phyloP scores from a whole-genome alignment of 1,284 basidiomycete genomes.

The Pterulicium gracile region DNA sequence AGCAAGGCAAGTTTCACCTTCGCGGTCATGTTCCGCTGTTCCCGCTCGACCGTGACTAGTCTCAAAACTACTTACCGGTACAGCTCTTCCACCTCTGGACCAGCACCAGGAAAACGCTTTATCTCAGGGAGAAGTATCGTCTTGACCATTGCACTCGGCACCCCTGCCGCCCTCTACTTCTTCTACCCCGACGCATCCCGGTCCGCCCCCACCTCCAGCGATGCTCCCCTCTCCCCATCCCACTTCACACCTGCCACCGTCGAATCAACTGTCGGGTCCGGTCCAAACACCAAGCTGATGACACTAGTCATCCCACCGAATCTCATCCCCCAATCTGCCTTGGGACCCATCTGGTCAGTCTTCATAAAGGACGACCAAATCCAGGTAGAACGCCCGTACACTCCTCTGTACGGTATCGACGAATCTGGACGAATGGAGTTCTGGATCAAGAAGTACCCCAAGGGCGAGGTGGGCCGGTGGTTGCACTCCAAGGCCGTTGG shows the following conservation, averaged over 20 bases:
- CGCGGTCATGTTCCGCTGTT: too few species aligned
- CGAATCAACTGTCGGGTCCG: conserved; percentile 36
- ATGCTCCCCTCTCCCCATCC: conserved; percentile 35
- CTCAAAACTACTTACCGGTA: too few species aligned
- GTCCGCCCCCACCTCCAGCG: conserved; percentile 23
- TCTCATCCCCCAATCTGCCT: conserved; percentile 9
- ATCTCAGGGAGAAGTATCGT: conserved; percentile 10
- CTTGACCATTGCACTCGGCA: conserved; percentile 20
- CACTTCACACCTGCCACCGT: conserved; percentile 59
- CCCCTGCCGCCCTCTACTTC: conserved; percentile 34
- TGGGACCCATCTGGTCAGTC: conserved; percentile 56
- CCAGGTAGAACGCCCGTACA: conserved; percentile 82
- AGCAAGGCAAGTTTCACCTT: too few species aligned
- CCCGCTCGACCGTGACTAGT: too few species aligned
- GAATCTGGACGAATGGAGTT: conserved; percentile 50
- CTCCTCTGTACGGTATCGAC: conserved; percentile 63
- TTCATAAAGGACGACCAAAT: conserved; percentile 81
- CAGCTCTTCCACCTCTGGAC: too few species aligned
- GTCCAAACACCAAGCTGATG: conserved; percentile 49
- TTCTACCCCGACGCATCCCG: conserved; percentile 36
- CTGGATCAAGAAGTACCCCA: conserved; percentile 71
- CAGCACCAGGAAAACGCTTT: conserved; percentile 9
- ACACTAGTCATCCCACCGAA: conserved; percentile 45
- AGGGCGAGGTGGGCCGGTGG: conserved; percentile 77
- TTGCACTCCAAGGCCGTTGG: conserved; percentile 59